A percentile compares a stretch with the other conserved stretches of the same genome.
Evolutionary conservation across 306 rosid species (phyloP).

Genomic region (Biancaea sappan): DNA sequence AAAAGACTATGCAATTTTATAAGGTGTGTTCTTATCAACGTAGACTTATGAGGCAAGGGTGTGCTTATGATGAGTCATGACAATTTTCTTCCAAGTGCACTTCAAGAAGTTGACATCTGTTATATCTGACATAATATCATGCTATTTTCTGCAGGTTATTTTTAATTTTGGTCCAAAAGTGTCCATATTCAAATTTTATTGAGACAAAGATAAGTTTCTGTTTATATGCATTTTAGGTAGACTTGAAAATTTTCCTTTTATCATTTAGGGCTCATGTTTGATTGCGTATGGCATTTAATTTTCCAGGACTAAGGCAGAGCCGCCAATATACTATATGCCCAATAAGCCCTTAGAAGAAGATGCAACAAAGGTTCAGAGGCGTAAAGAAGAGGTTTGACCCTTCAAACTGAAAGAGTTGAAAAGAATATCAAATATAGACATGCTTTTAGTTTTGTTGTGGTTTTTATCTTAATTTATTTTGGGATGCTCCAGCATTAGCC

Average conservation of each 20-base stretch:
- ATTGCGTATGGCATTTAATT: slow-evolving; percentile 29
- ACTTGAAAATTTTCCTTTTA: slow-evolving; percentile 13
- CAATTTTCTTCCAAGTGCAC: not conserved
- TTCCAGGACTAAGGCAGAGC: slow-evolving; percentile 87
- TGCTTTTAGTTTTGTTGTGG: slow-evolving; percentile 18
- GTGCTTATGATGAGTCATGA: slow-evolving; percentile 2
- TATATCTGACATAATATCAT: slow-evolving; percentile 27
- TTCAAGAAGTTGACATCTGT: slow-evolving; percentile 16
- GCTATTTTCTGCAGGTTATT: slow-evolving; percentile 73
- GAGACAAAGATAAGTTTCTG: slow-evolving; percentile 96
- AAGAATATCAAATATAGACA: slow-evolving; percentile 9
- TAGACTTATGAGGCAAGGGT: not conserved
- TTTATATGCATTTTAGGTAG: slow-evolving; percentile 65
- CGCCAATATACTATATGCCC: slow-evolving; percentile 82
- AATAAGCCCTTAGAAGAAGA: slow-evolving; percentile 78
- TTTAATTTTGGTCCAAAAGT: slow-evolving; percentile 93
- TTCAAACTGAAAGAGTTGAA: not conserved
- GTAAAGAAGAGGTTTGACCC: slow-evolving; percentile 71
- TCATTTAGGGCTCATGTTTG: slow-evolving; percentile 25
- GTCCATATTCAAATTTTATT: slow-evolving; percentile 98
- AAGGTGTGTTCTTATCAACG: slow-evolving; percentile 57
- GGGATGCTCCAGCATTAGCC: not conserved
- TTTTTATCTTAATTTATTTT: slow-evolving; percentile 19
- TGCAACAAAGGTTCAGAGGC: slow-evolving; percentile 51
- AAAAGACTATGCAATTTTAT: slow-evolving; percentile 84